A percentile compares a stretch with the other conserved stretches of the same genome.
Conservation (phyloP, 2,329 filamentous ascomycete genomes). For the Tolypocladium album region DNA sequence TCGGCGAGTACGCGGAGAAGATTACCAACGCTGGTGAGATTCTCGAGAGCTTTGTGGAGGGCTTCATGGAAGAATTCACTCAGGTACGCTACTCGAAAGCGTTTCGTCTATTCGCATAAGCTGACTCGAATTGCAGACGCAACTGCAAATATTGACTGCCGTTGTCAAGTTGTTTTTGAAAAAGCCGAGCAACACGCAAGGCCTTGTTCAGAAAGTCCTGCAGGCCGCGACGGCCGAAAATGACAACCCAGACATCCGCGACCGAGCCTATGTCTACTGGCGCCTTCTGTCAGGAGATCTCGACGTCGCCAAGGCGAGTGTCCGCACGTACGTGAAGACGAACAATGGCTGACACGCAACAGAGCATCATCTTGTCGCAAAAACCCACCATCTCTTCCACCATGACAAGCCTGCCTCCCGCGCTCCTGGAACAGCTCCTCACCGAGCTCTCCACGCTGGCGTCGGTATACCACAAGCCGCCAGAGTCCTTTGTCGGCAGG, state of each 20-base stretch:
- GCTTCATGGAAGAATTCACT: conserved; percentile 92
- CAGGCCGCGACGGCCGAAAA: conserved; percentile 89
- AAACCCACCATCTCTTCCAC: conserved; percentile 92
- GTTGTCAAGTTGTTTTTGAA: conserved; percentile 97
- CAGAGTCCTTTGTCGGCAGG: conserved; percentile 95
- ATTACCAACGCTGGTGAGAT: conserved; percentile 98
- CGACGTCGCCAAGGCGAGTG: conserved; percentile 68
- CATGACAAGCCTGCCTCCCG: conserved; percentile 76
- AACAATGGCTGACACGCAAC: conserved; percentile 1
- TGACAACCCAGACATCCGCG: conserved; percentile 94
- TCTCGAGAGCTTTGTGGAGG: conserved; percentile 79
- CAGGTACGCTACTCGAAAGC: conserved; percentile 45
- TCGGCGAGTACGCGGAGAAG: conserved; percentile 98
- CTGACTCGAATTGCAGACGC: conserved; percentile 48
- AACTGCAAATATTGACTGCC: conserved; percentile 92
- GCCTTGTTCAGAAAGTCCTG: conserved; percentile 85
- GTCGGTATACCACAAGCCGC: conserved; percentile 96
- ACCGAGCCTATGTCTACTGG: conserved; percentile 98
- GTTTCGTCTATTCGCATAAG: neutral
- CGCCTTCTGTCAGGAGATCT: conserved; percentile 86
- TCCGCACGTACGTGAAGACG: neutral
- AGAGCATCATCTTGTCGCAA: conserved; percentile 80
- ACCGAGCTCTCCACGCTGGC: conserved; percentile 86
- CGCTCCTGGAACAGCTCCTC: conserved; percentile 82
- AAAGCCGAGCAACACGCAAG: conserved; percentile 85